Percentiles rank a stretch among this genome's conserved stretches.
These are phyloP conservation scores for Talaromyces verruculosus DNA, from an alignment of 2,329 filamentous ascomycete species.

Conservation along the genomic window DNA sequence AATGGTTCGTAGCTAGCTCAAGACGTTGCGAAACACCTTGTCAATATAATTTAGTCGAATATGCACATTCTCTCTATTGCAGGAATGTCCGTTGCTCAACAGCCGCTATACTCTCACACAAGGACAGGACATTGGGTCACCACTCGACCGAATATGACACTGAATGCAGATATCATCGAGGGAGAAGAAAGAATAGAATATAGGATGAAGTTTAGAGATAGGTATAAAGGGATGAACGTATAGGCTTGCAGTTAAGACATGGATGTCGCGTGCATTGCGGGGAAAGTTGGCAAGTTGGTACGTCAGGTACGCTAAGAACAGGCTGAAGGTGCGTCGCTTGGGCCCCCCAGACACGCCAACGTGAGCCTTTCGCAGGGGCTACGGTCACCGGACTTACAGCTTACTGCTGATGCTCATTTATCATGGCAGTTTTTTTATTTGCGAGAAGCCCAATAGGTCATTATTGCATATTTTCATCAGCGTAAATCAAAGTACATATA, in stretches of 20 bases:
- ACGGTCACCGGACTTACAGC: neutral
- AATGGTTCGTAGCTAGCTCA: neutral
- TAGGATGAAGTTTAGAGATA: neutral
- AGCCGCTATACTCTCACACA: constrained; percentile 7
- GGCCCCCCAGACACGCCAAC: neutral
- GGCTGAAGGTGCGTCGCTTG: neutral
- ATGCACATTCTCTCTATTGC: neutral
- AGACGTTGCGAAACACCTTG: constrained; percentile 1
- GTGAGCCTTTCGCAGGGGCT: constrained; percentile 3
- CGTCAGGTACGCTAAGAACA: neutral
- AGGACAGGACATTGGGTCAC: constrained; percentile 5
- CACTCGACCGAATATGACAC: neutral
- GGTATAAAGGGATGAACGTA: neutral
- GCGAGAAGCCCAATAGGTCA: neutral
- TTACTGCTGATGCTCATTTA: neutral
- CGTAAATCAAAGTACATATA: constrained; percentile 8
- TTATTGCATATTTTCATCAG: constrained; percentile 14
- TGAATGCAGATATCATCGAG: constrained; percentile 1
- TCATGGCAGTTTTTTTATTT: neutral
- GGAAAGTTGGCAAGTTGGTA: constrained; percentile 10
- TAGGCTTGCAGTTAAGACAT: neutral
- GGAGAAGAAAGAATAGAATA: neutral
- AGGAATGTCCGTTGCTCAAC: constrained; percentile 5
- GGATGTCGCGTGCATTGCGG: constrained; percentile 12
- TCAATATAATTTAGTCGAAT: neutral